Percentiles rank a stretch among this genome's conserved stretches.
Conservation (phyloP, 2,329 filamentous ascomycete species). For the Paecilomyces sp. region DNA sequence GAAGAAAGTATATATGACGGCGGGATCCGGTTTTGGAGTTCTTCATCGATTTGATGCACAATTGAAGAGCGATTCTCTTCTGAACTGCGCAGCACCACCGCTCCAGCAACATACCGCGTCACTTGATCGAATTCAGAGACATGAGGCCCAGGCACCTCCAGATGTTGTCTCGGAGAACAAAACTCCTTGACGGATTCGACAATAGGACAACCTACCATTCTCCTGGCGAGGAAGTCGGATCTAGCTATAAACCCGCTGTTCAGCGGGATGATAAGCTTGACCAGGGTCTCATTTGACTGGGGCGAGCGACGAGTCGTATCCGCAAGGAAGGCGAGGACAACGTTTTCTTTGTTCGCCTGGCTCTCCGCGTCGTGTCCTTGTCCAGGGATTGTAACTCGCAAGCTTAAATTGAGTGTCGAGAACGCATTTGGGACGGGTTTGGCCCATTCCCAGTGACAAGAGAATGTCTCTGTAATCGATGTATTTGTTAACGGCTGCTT, state of each 20-base stretch:
- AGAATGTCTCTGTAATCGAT: not conserved
- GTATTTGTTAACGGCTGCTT: not conserved
- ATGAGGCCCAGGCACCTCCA: not conserved
- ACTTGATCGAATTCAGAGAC: not conserved
- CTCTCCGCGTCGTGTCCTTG: not conserved
- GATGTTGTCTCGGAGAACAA: not conserved
- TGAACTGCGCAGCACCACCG: not conserved
- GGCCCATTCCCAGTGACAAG: not conserved
- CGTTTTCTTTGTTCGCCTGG: not conserved
- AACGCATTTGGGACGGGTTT: not conserved
- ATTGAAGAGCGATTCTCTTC: not conserved
- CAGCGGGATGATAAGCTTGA: constrained; percentile 4
- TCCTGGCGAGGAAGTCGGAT: constrained; percentile 5
- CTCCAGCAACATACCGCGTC: not conserved
- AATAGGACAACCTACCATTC: constrained; percentile 3
- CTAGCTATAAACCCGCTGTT: constrained; percentile 4
- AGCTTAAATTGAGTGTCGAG: not conserved
- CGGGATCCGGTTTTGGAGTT: constrained; percentile 12
- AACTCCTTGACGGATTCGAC: constrained; percentile 4
- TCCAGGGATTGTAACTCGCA: not conserved
- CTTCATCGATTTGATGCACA: constrained; percentile 3
- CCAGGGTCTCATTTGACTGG: not conserved
- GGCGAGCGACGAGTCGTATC: not conserved
- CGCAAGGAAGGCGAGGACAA: not conserved
- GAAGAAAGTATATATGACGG: constrained; percentile 10